Evolutionary conservation across 2,329 filamentous ascomycete genomes (phyloP).

Genomic region (Neofusicoccum kwambonambiense): DNA sequence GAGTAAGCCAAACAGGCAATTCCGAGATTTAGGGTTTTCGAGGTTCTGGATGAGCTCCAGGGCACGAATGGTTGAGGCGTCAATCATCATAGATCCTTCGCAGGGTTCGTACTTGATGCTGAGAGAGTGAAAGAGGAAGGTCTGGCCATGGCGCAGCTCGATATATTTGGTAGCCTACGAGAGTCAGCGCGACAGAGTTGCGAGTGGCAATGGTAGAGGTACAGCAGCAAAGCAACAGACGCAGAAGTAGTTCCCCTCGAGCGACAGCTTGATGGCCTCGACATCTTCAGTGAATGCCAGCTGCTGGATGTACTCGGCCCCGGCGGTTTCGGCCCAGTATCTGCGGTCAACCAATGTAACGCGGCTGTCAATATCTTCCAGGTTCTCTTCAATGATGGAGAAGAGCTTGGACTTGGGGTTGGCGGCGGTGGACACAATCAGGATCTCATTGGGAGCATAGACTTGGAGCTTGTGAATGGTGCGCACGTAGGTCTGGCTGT

Average conservation of each 20-base stretch:
- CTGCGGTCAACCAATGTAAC: slow-evolving; percentile 69
- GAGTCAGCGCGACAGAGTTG: slow-evolving; percentile 18
- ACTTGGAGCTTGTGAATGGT: slow-evolving; percentile 85
- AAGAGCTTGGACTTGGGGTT: slow-evolving; percentile 71
- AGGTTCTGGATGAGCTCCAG: slow-evolving; percentile 90
- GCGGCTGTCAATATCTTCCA: slow-evolving; percentile 57
- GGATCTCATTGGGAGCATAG: slow-evolving; percentile 73
- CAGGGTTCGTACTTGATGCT: slow-evolving; percentile 84
- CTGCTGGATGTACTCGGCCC: slow-evolving; percentile 73
- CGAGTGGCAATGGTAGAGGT: slow-evolving; percentile 24
- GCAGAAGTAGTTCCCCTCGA: slow-evolving; percentile 82
- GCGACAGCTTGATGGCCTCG: slow-evolving; percentile 74
- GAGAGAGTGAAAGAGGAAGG: slow-evolving; percentile 75
- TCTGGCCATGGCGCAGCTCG: slow-evolving; percentile 65
- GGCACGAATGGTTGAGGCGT: slow-evolving; percentile 80
- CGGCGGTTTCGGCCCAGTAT: slow-evolving; percentile 78
- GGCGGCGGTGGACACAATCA: slow-evolving; percentile 73
- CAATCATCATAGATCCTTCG: slow-evolving; percentile 94
- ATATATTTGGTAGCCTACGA: slow-evolving; percentile 75
- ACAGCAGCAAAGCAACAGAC: slow-evolving; percentile 84
- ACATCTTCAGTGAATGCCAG: slow-evolving; percentile 79
- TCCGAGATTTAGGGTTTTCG: slow-evolving; percentile 71
- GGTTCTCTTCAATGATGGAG: slow-evolving; percentile 70
- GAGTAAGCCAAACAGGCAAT: slow-evolving; percentile 80
- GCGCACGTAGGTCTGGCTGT: slow-evolving; percentile 86